These are phyloP conservation scores for Trapa bicornis DNA, from an alignment of 345 rosid genomes.

Conservation along the genomic window DNA sequence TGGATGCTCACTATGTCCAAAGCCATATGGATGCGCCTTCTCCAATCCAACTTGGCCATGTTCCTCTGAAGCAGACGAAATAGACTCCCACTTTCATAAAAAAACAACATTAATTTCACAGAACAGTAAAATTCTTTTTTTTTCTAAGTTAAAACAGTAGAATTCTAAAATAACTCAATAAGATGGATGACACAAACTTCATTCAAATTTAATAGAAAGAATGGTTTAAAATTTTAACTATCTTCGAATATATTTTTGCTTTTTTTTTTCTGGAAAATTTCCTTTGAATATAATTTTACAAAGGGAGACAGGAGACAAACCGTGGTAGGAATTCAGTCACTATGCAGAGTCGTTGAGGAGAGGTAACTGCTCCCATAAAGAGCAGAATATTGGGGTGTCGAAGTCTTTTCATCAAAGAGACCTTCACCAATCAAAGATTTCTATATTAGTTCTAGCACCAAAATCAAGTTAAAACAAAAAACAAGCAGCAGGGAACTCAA, in stretches of 20 bases:
- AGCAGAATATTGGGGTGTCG: slow-evolving; percentile 90
- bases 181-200: too few relatives aligned
- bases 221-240: neutral
- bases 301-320: slow-evolving; percentile 26
- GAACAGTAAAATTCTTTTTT: neutral
- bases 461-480: neutral
- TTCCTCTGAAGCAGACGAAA: slow-evolving; percentile 73
- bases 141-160: neutral
- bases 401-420: slow-evolving; percentile 85
- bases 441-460: slow-evolving; percentile 2
- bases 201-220: neutral
- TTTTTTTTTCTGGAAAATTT: neutral
- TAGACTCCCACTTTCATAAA: slow-evolving; percentile 75
- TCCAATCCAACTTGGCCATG: slow-evolving; percentile 73
- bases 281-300: neutral
- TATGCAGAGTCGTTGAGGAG: slow-evolving; percentile 84
- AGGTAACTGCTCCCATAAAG: slow-evolving; percentile 96
- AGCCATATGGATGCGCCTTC: slow-evolving; percentile 81
- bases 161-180: neutral
- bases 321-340: slow-evolving; percentile 99
- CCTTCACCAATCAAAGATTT: slow-evolving; percentile 31
- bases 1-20: slow-evolving; percentile 64
- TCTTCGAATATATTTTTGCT: too few relatives aligned
- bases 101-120: slow-evolving; percentile 9
- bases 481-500: neutral